Evolutionary conservation across 2,329 filamentous ascomycete species (phyloP).

Genomic region (Pyrenophora tritici-repentis): DNA sequence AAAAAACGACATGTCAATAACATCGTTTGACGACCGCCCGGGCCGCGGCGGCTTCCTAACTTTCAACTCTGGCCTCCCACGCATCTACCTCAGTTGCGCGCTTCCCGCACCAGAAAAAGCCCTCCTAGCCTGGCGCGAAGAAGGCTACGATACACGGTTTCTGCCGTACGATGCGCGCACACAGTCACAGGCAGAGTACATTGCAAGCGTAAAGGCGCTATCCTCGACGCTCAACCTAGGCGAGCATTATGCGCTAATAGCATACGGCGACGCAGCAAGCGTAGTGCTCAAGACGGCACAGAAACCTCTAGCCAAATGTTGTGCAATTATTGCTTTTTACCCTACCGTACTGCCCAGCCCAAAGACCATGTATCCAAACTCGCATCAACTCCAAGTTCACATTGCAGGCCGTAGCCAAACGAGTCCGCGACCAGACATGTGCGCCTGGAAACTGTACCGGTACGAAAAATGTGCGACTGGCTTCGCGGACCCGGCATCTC

Average conservation of each 20-base stretch:
- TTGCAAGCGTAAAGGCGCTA: conserved; percentile 41
- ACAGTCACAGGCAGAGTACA: conserved; percentile 35
- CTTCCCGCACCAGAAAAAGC: conserved; percentile 46
- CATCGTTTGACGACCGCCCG: conserved; percentile 29
- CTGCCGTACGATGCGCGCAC: conserved; percentile 39
- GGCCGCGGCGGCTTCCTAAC: conserved; percentile 39
- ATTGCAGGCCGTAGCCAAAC: conserved; percentile 46
- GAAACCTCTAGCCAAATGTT: conserved; percentile 49
- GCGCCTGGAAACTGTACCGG: conserved; percentile 47
- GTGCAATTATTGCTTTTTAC: conserved; percentile 52
- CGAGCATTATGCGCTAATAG: conserved; percentile 43
- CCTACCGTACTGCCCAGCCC: conserved; percentile 46
- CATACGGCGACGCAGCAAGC: conserved; percentile 50
- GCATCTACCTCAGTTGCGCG: conserved; percentile 48
- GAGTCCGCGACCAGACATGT: conserved; percentile 37
- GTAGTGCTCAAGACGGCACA: conserved; percentile 47
- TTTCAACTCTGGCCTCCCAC: conserved; percentile 46
- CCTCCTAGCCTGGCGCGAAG: conserved; percentile 48
- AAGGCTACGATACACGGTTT: conserved; percentile 51
- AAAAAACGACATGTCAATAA: conserved; percentile 31
- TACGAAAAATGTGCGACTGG: conserved; percentile 47
- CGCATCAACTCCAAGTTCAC: conserved; percentile 48
- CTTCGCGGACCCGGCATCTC: conserved; percentile 50
- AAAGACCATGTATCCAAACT: conserved; percentile 46
- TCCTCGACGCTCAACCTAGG: conserved; percentile 48